Percentiles rank a stretch among this genome's conserved stretches.
Evolutionary conservation across 768 basidiomycete genomes (phyloP).

Genomic region (Rubroboletus pulcherrimus): DNA sequence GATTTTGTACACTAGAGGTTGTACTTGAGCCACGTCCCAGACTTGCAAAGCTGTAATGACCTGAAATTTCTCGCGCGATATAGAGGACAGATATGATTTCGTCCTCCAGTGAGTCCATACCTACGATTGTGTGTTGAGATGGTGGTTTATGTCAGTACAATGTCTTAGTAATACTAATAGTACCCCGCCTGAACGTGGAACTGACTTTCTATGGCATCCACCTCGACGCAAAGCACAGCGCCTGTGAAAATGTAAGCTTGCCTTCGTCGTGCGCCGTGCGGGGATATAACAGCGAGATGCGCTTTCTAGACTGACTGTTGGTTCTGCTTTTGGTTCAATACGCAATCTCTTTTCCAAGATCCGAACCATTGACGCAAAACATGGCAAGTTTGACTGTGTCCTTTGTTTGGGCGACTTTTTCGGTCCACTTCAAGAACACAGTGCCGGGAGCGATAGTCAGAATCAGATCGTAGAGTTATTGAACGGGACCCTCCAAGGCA

Average conservation of each 20-base stretch:
- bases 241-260: slow-evolving; percentile 33
- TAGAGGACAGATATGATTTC: slow-evolving; percentile 90
- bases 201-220: slow-evolving; percentile 23
- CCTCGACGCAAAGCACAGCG: slow-evolving; percentile 2
- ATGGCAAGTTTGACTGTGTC: slow-evolving; percentile 87
- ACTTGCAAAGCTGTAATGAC: slow-evolving; percentile 39
- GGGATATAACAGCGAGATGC: slow-evolving; percentile 1
- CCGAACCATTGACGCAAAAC: slow-evolving; percentile 80
- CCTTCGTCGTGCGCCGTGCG: not conserved
- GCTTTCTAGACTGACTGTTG: slow-evolving; percentile 62
- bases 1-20: slow-evolving; percentile 76
- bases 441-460: slow-evolving; percentile 32
- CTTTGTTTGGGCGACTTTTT: slow-evolving; percentile 88
- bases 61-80: slow-evolving; percentile 87
- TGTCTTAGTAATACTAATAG: not conserved
- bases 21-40: slow-evolving; percentile 19
- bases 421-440: slow-evolving; percentile 44
- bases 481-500: slow-evolving; percentile 65
- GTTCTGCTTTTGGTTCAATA: slow-evolving; percentile 74
- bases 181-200: not conserved
- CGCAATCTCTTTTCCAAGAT: slow-evolving; percentile 76
- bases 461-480: slow-evolving; percentile 60
- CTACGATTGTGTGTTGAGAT: not conserved
- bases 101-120: slow-evolving; percentile 59
- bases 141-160: slow-evolving; percentile 25